Evolutionary conservation across 352 stramenopile species (phyloP).

Genomic region (Vaucheria bursata): DNA sequence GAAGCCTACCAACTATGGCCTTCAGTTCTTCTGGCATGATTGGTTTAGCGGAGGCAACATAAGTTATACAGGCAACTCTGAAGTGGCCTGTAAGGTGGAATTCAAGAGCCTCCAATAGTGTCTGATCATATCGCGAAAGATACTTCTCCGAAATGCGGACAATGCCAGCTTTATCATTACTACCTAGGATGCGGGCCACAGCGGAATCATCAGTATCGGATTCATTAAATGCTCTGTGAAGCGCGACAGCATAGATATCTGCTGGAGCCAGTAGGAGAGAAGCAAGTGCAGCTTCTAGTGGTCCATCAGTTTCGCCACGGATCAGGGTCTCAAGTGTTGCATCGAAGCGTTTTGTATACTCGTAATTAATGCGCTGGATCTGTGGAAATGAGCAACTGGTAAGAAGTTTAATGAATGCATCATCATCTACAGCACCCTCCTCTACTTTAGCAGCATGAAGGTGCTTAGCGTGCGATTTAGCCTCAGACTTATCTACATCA

Average conservation of each 20-base stretch:
- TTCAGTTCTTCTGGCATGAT: background rate
- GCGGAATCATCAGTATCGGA: constrained; percentile 23
- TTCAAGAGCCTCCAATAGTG: constrained; percentile 26
- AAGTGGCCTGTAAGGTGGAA: constrained; percentile 29
- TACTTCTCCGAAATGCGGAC: background rate
- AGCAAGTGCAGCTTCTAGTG: constrained; percentile 22
- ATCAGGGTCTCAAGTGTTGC: constrained; percentile 25
- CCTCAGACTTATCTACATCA: background rate
- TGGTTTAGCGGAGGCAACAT: constrained; percentile 16
- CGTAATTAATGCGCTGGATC: constrained; percentile 34
- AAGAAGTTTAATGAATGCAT: background rate
- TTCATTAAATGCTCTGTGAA: constrained; percentile 24
- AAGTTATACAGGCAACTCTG: constrained; percentile 27
- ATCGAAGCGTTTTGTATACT: constrained; percentile 19
- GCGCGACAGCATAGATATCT: background rate
- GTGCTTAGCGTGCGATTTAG: background rate
- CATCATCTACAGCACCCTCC: background rate
- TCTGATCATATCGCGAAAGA: background rate
- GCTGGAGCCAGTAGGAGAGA: constrained; percentile 2
- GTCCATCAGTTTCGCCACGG: constrained; percentile 13
- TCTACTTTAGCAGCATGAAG: background rate
- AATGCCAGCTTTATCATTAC: constrained; percentile 1
- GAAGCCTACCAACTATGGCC: background rate
- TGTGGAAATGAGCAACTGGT: background rate
- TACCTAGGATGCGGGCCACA: constrained; percentile 17